Evolutionary conservation across 176 grass and related monocot genomes (phyloP), one percentile per base, ranked within the genome.

Genomic region (Urochloa ruziziensis): DNA sequence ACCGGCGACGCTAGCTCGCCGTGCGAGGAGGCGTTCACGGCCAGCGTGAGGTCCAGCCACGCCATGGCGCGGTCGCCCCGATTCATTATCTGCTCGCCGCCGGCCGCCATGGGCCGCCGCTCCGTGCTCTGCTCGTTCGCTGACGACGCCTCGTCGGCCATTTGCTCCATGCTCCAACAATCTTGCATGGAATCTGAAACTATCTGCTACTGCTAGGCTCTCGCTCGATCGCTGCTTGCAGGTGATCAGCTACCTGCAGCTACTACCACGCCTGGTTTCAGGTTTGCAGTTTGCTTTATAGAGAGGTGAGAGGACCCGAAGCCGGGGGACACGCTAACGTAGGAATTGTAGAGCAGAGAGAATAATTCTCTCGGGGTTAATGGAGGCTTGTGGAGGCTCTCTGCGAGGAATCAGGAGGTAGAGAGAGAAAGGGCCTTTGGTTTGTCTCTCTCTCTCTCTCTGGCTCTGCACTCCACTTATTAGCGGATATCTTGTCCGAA

Each of bases 11-110:
- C 3, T 10, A 33, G 1, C 44, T 73, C 27, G 10, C 27, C 49
- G 44, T 12, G 15, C 18, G 85, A 71, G 16, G 85, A 71, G 16
- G 48, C 40, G 19, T 73, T 81, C 15, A 84, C 62, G 18, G 78
- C 91, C 24, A 93, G 85, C 72, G 88, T 88, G 33, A 96, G 91
- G 57, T 89, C 39, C 23, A 96, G 87, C 94, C 94, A 96, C 68
- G 80, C 56, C 30, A 70, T 43, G 13, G 54, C 74, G 28, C 62
- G 60, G 9, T 18, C 62, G 5, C 6, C 58, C 28, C 15, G 40
- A 58, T 56, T n/a, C n/a, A n/a, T 74, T 36, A 36, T 54, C 48
- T 78, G 70, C 73, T 76, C 75, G 36, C 70, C 83, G 84, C 42
- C n/a, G 35, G 63, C 8, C 11, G 42, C 5, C 7, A 68, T 51